Percentiles rank a stretch among this genome's conserved stretches.
phyloP scores from a whole-genome alignment of 1,139 yeast species.

The Hansenula sp. region DNA sequence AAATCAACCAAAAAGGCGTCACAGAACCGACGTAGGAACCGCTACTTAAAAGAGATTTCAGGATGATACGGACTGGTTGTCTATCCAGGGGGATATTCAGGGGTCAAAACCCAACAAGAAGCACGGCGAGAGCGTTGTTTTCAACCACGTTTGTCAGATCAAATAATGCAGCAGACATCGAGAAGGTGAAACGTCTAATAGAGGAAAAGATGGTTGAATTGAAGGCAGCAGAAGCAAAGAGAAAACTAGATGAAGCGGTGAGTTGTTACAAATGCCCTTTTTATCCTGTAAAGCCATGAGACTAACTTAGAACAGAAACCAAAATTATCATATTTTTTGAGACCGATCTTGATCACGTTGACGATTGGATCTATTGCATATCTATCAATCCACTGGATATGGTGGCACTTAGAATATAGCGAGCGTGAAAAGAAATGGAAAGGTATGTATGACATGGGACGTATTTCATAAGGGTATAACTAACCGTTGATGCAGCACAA shows the following conservation, averaged over 20 bases:
- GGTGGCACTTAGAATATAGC: constrained; percentile 30
- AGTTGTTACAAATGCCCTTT: constrained; percentile 3
- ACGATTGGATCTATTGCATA: constrained; percentile 20
- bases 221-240: constrained; percentile 10
- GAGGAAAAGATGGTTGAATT: constrained; percentile 16
- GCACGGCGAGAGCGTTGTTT: background rate
- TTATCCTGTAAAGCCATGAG: too few species aligned
- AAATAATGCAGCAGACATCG: constrained; percentile 15
- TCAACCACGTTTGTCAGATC: background rate
- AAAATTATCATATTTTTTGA: constrained; percentile 16
- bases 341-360: constrained; percentile 16
- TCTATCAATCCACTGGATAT: constrained; percentile 24
- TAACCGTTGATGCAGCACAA: background rate
- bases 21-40: too few species aligned
- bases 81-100: too few species aligned
- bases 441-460: constrained; percentile 9
- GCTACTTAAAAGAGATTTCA: too few species aligned
- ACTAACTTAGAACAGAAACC: constrained; percentile 13
- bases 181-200: constrained; percentile 14
- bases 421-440: constrained; percentile 23
- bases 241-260: constrained; percentile 11
- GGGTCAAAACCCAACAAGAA: too few species aligned
- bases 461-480: too few species aligned
- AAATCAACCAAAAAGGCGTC: too few species aligned
- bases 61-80: too few species aligned